A percentile compares a stretch with the other conserved stretches of the same genome.
These are phyloP conservation scores for Gastrolobium bilobum DNA, from an alignment of 306 rosid genomes.

Conservation along the genomic window DNA sequence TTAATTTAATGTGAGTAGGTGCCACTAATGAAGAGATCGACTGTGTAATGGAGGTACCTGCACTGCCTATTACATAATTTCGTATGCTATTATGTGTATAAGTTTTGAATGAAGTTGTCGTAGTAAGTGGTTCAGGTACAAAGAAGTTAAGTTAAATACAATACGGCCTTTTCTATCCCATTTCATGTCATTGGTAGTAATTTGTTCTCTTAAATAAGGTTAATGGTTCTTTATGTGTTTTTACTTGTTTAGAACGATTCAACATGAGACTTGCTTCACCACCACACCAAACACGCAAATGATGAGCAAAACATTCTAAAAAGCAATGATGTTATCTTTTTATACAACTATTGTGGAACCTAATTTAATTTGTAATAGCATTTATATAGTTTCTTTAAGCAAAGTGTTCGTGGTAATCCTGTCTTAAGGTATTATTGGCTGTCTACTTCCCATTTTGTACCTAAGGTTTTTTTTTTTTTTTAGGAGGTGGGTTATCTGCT, in stretches of 20 bases:
- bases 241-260: background rate
- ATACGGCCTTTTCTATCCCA: constrained; percentile 15
- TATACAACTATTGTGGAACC: background rate
- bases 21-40: constrained; percentile 63
- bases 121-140: constrained; percentile 12
- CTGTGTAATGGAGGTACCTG: constrained; percentile 64
- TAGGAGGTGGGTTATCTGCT: background rate
- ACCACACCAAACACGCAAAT: constrained; percentile 6
- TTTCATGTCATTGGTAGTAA: constrained; percentile 5
- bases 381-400: constrained; percentile 14
- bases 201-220: background rate
- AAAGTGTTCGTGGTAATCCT: background rate
- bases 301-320: constrained; percentile 19
- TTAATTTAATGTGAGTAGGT: constrained; percentile 65
- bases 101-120: constrained; percentile 16
- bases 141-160: constrained; percentile 1
- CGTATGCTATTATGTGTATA: background rate
- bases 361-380: background rate
- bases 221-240: constrained; percentile 6
- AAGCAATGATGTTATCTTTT: background rate
- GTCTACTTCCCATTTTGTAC: background rate
- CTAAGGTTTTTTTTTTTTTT: background rate
- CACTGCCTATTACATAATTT: background rate
- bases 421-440: background rate
- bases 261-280: constrained; percentile 14